Evolutionary conservation across 1,284 basidiomycete genomes (phyloP), one percentile per base, ranked within the genome.

Genomic region (Boletus holoroseus): DNA sequence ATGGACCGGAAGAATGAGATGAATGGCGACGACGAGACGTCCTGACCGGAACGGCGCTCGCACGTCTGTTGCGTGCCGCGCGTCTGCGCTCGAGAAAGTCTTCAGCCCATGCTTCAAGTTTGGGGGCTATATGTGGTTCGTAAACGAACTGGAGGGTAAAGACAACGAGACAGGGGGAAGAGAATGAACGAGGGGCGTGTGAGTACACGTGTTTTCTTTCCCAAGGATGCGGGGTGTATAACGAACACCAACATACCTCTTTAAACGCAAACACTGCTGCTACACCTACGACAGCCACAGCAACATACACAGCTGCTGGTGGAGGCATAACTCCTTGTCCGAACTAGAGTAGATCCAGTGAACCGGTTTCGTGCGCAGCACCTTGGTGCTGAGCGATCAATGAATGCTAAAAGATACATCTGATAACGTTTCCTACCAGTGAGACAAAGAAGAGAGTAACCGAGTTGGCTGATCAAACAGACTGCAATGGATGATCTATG

Each of bases 111-210:
- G 68, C 70, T 58, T 78, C 75, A 16, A 82, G 7, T 38, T 63
- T 73, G 0, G 81, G 81, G 30, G 80, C 79, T 45, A 83, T 72
- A 54, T 81, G 79, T 4, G 81, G 81, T 53, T 83, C 81, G 47
- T 79, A 83, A n/a, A 83, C 72, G 51, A 76, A 77, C 81, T 83
- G 47, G 45, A 46, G 20, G 40, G 27, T 27, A 42, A 34, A 15
- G 6, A 7, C 13, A 35, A 18, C 8, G 38, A 24, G 34, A 41
- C 37, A 18, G 47, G 45, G 26, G 30, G 27, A 20, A 26, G 34
- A 4, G 32, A 32, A 41, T 6, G 20, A 38, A 41, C 8, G 31
- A 43, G 39, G 24, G 6, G 51, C 38, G 51, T 61, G 60, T 60
- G 51, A 63, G 64, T 44, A 47, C 62, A 63, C 50, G 59, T 57